Percentiles rank a stretch among this genome's conserved stretches.
Evolutionary conservation across 2,329 filamentous ascomycete genomes (phyloP).

Genomic region (Fusarium albidum): DNA sequence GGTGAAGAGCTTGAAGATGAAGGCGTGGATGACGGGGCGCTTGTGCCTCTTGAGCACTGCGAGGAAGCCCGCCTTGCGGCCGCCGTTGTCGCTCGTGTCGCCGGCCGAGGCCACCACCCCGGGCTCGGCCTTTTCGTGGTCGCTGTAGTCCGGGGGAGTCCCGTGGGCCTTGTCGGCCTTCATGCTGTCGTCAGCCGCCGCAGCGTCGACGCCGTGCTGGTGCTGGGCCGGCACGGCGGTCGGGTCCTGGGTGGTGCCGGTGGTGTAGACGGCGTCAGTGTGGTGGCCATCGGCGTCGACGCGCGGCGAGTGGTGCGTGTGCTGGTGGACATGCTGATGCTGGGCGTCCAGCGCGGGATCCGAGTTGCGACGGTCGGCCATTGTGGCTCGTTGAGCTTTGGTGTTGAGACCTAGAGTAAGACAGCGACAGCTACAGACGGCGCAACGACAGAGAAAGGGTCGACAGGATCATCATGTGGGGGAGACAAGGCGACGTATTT

Average conservation of each 20-base stretch:
- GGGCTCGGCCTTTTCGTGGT: constrained; percentile 49
- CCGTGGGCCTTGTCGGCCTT: constrained; percentile 6
- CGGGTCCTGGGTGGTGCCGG: constrained; percentile 49
- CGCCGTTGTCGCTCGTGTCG: constrained; percentile 32
- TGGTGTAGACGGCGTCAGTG: constrained; percentile 57
- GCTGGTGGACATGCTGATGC: constrained; percentile 54
- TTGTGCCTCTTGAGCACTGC: constrained; percentile 54
- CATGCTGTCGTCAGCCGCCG: constrained; percentile 5
- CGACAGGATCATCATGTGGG: not conserved
- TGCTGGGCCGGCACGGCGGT: constrained; percentile 45
- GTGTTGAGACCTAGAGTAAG: constrained; percentile 2
- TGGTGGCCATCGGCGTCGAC: constrained; percentile 44
- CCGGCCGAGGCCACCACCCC: constrained; percentile 43
- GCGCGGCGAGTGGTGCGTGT: constrained; percentile 52
- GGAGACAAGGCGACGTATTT: not conserved
- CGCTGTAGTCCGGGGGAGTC: constrained; percentile 50
- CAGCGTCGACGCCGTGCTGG: constrained; percentile 32
- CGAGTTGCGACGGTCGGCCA: constrained; percentile 37
- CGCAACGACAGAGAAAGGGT: not conserved
- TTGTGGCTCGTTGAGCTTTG: constrained; percentile 11
- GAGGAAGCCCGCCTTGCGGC: constrained; percentile 21
- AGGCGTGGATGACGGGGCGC: constrained; percentile 55
- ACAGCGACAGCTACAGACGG: too few relatives aligned
- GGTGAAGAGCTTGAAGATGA: constrained; percentile 55
- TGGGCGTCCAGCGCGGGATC: constrained; percentile 44